Base-by-base conservation (phyloP, 352 stramenopile genomes). In the Pythium phragmiticola region DNA sequence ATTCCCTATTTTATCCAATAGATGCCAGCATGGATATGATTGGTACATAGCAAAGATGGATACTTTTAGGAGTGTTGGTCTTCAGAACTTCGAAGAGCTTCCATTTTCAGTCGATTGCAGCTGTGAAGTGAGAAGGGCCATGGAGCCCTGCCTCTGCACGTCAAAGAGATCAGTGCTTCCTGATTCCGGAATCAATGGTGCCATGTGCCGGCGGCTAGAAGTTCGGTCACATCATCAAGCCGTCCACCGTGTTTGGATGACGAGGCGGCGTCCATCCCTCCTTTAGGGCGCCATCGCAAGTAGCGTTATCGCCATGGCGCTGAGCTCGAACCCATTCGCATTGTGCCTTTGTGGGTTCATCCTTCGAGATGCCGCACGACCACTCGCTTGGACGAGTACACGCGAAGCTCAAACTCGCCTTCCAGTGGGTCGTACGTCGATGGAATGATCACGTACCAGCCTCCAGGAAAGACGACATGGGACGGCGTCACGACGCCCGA, bases 401-500 rank as follows among this genome's bases (percentile, higher is more conserved):
- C 52, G 3, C 74, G 76, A 56, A 94, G 68, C 55, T 88, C 78
- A 45, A 85, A 92, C 13, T 57, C 65, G 52, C 62, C 55, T 45
- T 88, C 77, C 16, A 78, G 71, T 3, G 85, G 83, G 14, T 92
- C 82, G 48, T 87, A 91, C 13, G 85, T 94, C 36, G 85, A 94
- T 19, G 82, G 80, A n/a, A 94, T 61, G 30, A 88, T 55, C 0
- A 91, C 73, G 63, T 91, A 94, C 74, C 76, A 89, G 14, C 85
- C 85, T 0, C 72, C 62, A 2, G 74, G 60, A 45, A 87, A 80
- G 7, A 52, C 56, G 46, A 70, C 61, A 0, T 51, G 41, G 7
- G 67, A 69, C 37, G 74, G 72, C 7, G 83, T 87, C 7, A 77
- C 33, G 3, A 88, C 85, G 46, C 83, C 85, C 30, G 71, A 80